Evolutionary conservation across 768 basidiomycete genomes (phyloP).

Genomic region (Lactifluus rugatus): DNA sequence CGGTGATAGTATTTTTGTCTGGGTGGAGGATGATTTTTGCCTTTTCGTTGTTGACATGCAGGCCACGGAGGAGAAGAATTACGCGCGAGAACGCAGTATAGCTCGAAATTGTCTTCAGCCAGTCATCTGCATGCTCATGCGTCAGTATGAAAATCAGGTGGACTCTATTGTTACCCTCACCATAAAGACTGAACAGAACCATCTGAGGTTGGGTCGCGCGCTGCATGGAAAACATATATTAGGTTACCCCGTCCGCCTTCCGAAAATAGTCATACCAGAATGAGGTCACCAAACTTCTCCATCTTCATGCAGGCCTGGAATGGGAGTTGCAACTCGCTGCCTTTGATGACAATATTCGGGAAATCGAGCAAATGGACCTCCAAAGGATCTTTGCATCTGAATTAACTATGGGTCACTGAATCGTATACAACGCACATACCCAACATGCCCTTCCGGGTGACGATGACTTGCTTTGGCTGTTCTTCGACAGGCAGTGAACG

Average conservation of each 20-base stretch:
- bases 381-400: constrained; percentile 54
- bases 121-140: constrained; percentile 59
- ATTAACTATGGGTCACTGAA: constrained; percentile 3
- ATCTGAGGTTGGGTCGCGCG: constrained; percentile 98
- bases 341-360: constrained; percentile 99
- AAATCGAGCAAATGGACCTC: constrained; percentile 99
- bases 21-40: constrained; percentile 97
- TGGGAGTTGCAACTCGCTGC: constrained; percentile 92
- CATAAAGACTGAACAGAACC: constrained; percentile 96
- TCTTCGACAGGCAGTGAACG: constrained; percentile 99
- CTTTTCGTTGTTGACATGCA: constrained; percentile 99
- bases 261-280: constrained; percentile 43
- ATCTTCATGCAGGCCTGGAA: constrained; percentile 99
- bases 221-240: constrained; percentile 28
- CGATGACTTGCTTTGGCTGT: constrained; percentile 99
- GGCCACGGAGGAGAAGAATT: constrained; percentile 90
- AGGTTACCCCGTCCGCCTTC: not conserved
- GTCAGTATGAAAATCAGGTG: constrained; percentile 7
- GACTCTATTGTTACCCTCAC: constrained; percentile 28
- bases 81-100: constrained; percentile 98
- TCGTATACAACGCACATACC: constrained; percentile 36
- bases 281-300: constrained; percentile 99
- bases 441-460: constrained; percentile 99
- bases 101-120: constrained; percentile 97
- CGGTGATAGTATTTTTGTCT: constrained; percentile 93